A percentile compares a stretch with the other conserved stretches of the same genome.
These are phyloP conservation scores for Teratosphaeria nubilosa DNA, from an alignment of 2,329 filamentous ascomycete genomes.

Conservation along the genomic window DNA sequence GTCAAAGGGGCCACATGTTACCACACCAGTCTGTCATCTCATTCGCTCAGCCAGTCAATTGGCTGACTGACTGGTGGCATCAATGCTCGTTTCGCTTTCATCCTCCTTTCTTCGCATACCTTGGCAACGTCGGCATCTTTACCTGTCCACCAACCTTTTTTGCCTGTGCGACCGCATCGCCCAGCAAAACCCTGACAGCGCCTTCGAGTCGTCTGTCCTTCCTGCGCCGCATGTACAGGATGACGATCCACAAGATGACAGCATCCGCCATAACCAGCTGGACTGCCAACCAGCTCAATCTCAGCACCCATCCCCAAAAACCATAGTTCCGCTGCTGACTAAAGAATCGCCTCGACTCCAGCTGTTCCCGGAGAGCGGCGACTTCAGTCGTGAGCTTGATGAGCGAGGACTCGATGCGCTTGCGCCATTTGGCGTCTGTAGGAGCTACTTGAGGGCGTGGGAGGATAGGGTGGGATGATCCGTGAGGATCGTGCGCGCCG, in stretches of 20 bases:
- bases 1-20: too few relatives aligned
- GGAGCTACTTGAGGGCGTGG: background rate
- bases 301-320: conserved; percentile 59
- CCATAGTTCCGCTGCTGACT: conserved; percentile 57
- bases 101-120: background rate
- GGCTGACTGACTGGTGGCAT: background rate
- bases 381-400: conserved; percentile 88
- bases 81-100: background rate
- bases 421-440: conserved; percentile 56
- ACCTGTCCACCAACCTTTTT: conserved; percentile 23
- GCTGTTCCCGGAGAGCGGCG: conserved; percentile 82
- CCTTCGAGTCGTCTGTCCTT: conserved; percentile 65
- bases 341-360: conserved; percentile 66
- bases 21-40: too few relatives aligned
- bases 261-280: conserved; percentile 69
- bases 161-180: conserved; percentile 32
- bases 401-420: conserved; percentile 72
- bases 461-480: conserved; percentile 3
- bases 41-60: background rate
- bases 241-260: conserved; percentile 52
- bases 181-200: conserved; percentile 56
- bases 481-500: background rate
- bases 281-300: conserved; percentile 56
- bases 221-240: conserved; percentile 62
- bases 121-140: conserved; percentile 23